Percentiles rank a stretch among this genome's conserved stretches.
Conservation (phyloP, 805 yeast genomes). For the Lachancea lanzarotensis region DNA sequence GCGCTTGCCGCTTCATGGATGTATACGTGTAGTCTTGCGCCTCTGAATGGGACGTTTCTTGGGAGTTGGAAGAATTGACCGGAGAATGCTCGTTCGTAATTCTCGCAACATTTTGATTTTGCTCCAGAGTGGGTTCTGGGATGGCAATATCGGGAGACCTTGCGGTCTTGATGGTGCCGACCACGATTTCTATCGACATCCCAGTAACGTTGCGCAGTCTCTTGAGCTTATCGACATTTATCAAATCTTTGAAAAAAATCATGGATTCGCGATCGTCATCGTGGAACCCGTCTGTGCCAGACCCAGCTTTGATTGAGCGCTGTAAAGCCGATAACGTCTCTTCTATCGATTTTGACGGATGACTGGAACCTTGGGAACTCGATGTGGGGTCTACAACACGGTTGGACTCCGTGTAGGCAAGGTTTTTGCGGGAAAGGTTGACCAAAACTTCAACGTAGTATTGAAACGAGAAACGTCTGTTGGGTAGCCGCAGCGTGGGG, state of each 20-base stretch:
- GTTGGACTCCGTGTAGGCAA: slow-evolving; percentile 31
- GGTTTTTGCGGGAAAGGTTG: slow-evolving; percentile 62
- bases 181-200: slow-evolving; percentile 69
- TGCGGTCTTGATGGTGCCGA: slow-evolving; percentile 62
- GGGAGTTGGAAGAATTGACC: slow-evolving; percentile 4
- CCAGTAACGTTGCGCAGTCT: slow-evolving; percentile 71
- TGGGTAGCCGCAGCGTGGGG: slow-evolving; percentile 69
- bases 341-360: slow-evolving; percentile 4
- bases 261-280: slow-evolving; percentile 23
- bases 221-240: slow-evolving; percentile 76
- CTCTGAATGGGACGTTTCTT: neutral
- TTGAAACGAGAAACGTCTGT: slow-evolving; percentile 61
- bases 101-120: neutral
- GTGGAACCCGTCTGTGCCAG: slow-evolving; percentile 3
- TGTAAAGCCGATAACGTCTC: slow-evolving; percentile 5
- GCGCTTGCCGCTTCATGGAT: neutral
- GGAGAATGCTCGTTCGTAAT: neutral
- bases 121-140: slow-evolving; percentile 9
- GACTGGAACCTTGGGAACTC: slow-evolving; percentile 2
- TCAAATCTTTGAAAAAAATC: slow-evolving; percentile 36
- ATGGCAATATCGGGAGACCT: slow-evolving; percentile 7
- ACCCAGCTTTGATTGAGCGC: neutral
- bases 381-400: slow-evolving; percentile 17
- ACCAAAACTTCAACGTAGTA: slow-evolving; percentile 78
- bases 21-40: neutral